Conservation (phyloP, 805 yeast species). For the Schwanniomyces occidentalis region DNA sequence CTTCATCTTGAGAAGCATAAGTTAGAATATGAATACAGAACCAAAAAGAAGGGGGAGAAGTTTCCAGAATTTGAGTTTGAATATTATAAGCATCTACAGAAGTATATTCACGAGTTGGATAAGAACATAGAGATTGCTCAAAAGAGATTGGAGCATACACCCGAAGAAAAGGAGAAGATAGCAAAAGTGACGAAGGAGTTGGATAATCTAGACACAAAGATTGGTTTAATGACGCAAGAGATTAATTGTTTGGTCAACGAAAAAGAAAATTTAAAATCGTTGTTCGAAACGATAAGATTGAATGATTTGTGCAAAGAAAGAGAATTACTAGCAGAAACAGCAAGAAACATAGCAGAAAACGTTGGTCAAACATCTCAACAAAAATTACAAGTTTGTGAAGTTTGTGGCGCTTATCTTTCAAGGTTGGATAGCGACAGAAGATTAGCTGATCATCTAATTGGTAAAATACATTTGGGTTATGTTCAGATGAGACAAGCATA, state of each 20-base stretch:
- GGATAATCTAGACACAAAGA: constrained; percentile 60
- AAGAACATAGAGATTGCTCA: constrained; percentile 62
- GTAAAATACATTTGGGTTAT: constrained; percentile 83
- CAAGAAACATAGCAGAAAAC: constrained; percentile 63
- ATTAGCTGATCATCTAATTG: constrained; percentile 74
- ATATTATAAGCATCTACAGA: constrained; percentile 49
- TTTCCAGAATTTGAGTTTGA: constrained; percentile 54
- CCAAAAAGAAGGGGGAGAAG: constrained; percentile 39
- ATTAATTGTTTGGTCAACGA: constrained; percentile 51
- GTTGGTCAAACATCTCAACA: constrained; percentile 87
- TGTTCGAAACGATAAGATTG: constrained; percentile 49
- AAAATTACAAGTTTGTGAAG: constrained; percentile 84
- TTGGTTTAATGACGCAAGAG: constrained; percentile 70
- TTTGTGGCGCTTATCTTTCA: constrained; percentile 87
- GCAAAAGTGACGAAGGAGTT: constrained; percentile 54
- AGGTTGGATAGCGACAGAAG: constrained; percentile 85
- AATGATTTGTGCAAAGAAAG: constrained; percentile 49
- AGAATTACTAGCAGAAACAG: constrained; percentile 52
- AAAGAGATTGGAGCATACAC: constrained; percentile 66
- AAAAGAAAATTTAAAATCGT: constrained; percentile 51
- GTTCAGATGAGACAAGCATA: constrained; percentile 68
- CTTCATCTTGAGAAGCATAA: constrained; percentile 74
- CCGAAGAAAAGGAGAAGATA: constrained; percentile 67
- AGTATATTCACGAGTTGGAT: constrained; percentile 67
- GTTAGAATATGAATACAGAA: constrained; percentile 60